Percentiles rank a stretch among this genome's conserved stretches.
Conservation (phyloP, 2,329 filamentous ascomycete species). For the Rhinocladiella similis region DNA sequence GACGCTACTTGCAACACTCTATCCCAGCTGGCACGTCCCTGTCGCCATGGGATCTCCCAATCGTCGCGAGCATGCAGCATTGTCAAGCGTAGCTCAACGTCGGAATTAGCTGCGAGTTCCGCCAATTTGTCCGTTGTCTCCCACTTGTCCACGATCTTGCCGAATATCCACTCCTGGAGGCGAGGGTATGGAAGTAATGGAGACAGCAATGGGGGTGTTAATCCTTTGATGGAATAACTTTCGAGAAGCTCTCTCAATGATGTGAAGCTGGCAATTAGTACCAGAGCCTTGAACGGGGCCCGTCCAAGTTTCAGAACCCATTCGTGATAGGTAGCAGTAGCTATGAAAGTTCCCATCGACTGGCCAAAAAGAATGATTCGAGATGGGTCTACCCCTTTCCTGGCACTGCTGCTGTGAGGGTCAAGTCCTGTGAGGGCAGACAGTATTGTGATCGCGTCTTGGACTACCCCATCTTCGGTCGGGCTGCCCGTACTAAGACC, state of each 20-base stretch:
- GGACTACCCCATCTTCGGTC: slow-evolving; percentile 76
- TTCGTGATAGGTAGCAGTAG: slow-evolving; percentile 60
- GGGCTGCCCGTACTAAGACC: slow-evolving; percentile 69
- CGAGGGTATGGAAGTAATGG: slow-evolving; percentile 69
- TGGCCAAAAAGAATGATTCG: slow-evolving; percentile 83
- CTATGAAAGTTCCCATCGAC: slow-evolving; percentile 83
- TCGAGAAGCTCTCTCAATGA: slow-evolving; percentile 71
- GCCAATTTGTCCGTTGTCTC: slow-evolving; percentile 66
- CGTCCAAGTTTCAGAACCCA: slow-evolving; percentile 52
- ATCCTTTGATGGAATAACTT: slow-evolving; percentile 75
- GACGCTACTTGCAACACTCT: slow-evolving; percentile 33
- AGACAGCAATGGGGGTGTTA: slow-evolving; percentile 72
- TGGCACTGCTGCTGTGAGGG: slow-evolving; percentile 35
- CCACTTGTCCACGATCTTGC: slow-evolving; percentile 78
- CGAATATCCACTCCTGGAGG: slow-evolving; percentile 61
- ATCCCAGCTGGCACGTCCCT: slow-evolving; percentile 43
- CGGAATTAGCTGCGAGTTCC: slow-evolving; percentile 56
- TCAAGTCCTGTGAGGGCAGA: slow-evolving; percentile 56
- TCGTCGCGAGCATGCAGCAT: slow-evolving; percentile 82
- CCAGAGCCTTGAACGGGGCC: slow-evolving; percentile 73
- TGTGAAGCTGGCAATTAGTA: slow-evolving; percentile 79
- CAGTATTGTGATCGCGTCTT: slow-evolving; percentile 72
- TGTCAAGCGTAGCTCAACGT: slow-evolving; percentile 60
- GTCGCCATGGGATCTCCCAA: slow-evolving; percentile 72
- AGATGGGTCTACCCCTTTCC: slow-evolving; percentile 59